Evolutionary conservation across 805 yeast species (phyloP).

Genomic region (Ogataea paradorogensis): DNA sequence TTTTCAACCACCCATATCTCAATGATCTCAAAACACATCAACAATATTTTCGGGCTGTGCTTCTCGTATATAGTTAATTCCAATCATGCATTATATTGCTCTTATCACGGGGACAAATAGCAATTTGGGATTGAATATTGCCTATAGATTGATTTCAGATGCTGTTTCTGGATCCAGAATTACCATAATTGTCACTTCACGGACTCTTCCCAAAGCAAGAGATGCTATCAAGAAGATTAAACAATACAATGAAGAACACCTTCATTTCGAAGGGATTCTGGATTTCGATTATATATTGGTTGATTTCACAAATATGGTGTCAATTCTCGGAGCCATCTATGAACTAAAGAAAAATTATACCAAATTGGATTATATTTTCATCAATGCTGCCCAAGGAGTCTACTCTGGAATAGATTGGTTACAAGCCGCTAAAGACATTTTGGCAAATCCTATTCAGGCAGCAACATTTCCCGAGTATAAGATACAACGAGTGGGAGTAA

Average conservation of each 20-base stretch:
- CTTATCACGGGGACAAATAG: constrained; percentile 42
- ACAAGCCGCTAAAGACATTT: constrained; percentile 67
- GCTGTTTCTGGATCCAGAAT: constrained; percentile 52
- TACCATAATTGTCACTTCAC: constrained; percentile 83
- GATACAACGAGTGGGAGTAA: constrained; percentile 74
- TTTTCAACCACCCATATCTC: too few species aligned
- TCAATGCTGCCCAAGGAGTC: constrained; percentile 89
- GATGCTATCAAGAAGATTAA: constrained; percentile 65
- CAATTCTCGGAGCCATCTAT: constrained; percentile 69
- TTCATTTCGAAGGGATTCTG: constrained; percentile 50
- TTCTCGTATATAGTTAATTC: constrained; percentile 1
- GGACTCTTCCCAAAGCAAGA: constrained; percentile 82
- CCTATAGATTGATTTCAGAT: constrained; percentile 68
- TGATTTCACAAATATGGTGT: constrained; percentile 89
- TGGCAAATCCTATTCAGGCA: constrained; percentile 66
- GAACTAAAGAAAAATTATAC: constrained; percentile 64
- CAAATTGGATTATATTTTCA: constrained; percentile 72
- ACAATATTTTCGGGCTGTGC: constrained; percentile 6
- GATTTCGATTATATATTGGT: constrained; percentile 86
- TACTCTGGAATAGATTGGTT: constrained; percentile 86
- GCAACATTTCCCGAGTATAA: constrained; percentile 89
- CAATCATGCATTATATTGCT: constrained; percentile 25
- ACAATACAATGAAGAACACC: constrained; percentile 34
- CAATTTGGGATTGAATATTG: constrained; percentile 83
- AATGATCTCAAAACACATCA: too few species aligned